phyloP scores from a whole-genome alignment of 305 asterid species.

The Ruellia speciosa region DNA sequence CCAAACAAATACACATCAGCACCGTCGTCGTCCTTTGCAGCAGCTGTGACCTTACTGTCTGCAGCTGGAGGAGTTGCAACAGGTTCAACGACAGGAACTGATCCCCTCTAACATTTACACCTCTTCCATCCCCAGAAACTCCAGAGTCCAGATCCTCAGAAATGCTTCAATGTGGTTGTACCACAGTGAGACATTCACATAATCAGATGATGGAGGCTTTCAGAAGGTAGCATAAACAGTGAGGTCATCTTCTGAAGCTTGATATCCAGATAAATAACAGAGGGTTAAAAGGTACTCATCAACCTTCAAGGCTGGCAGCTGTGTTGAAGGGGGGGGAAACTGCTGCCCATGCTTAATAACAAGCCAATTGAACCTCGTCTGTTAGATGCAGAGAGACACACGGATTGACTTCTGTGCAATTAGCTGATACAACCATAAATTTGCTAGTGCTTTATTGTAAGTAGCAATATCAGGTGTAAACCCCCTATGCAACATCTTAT shows the following conservation, averaged over 20 bases:
- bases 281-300: conserved; percentile 57
- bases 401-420: no score
- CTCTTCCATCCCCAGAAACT: conserved; percentile 67
- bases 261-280: conserved; percentile 46
- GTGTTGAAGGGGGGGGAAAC: no score
- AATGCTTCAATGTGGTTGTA: conserved; percentile 72
- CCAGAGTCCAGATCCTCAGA: conserved; percentile 78
- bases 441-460: no score
- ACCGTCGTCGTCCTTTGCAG: conserved; percentile 57
- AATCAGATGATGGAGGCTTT: conserved; percentile 50
- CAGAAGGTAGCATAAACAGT: conserved; percentile 46
- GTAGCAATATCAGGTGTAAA: no score
- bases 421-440: no score
- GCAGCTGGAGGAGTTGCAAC: conserved; percentile 61
- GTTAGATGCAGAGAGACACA: no score
- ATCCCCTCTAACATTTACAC: conserved; percentile 53
- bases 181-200: conserved; percentile 70
- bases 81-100: conserved; percentile 31
- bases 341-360: conserved; percentile 20
- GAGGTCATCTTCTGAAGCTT: conserved; percentile 80
- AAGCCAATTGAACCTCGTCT: no score
- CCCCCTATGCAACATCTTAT: no score
- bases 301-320: conserved; percentile 65
- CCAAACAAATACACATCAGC: conserved; percentile 84
- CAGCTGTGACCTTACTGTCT: conserved; percentile 57